Evolutionary conservation across 2,329 filamentous ascomycete species (phyloP), one percentile per base, ranked within the genome.

Genomic region (Fusarium nygamai): DNA sequence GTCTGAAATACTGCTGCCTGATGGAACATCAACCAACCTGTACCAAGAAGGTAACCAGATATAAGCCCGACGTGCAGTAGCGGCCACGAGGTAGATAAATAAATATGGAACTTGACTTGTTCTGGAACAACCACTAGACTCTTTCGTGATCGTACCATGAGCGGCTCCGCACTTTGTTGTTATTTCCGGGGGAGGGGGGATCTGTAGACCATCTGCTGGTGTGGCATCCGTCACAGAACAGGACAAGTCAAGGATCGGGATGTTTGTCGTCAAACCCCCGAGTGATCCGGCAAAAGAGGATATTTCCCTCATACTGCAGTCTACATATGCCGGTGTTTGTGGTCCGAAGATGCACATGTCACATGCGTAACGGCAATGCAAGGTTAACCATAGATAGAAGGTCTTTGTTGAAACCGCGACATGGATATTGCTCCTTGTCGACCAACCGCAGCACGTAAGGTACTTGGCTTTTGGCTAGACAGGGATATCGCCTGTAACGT

Each of bases 1-100:
- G 53, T 12, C 41, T 24, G 14, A 38, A 48, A 70, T 71, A 47
- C 56, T 73, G 71, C 61, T 73, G 71, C 71, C 71, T 72, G 68
- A 62, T 71, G 68, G 58, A 57, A 64, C 50, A 69, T 44, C 17
- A 33, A 31, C 60, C 14, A 33, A 20, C 60, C 17, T 56, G 47
- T 54, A 48, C 36, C 20, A 8, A 41, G 20, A 19, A 56, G 51
- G 51, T 56, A 56, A 19, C 36, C 14, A 59, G 50, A 63, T 67
- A 71, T 62, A 72, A 68, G 62, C 68, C 64, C 64, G 51, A 72
- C 27, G 38, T 27, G 27, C 33, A 62, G 57, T 54, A 61, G 51
- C 27, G 43, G 29, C 47, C 47, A 51, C 29, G 22, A 33, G 47
- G 47, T 4, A 46, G 13, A 19, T 46, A n/a, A 43, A 36, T 31